Conservation (phyloP, 1,284 basidiomycete genomes). For the Rhodotorula sp. region DNA sequence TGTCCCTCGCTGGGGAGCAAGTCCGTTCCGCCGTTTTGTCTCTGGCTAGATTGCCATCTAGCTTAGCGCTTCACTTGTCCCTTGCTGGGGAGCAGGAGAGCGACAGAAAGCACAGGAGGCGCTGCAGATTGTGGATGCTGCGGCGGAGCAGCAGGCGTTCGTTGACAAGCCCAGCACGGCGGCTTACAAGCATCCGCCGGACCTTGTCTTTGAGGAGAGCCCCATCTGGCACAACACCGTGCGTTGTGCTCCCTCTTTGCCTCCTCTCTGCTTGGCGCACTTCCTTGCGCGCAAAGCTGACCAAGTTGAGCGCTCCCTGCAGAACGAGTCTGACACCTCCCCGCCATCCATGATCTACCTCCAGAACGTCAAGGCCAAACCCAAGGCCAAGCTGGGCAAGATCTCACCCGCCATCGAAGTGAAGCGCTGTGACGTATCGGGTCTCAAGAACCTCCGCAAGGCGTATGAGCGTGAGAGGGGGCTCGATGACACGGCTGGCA, state of each 20-base stretch:
- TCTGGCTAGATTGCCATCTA: no score
- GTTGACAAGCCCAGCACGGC: conserved; percentile 10
- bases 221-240: conserved; percentile 41
- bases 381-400: conserved; percentile 61
- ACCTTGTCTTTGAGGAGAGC: conserved; percentile 37
- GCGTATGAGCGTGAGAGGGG: conserved; percentile 60
- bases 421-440: conserved; percentile 64
- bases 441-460: conserved; percentile 58
- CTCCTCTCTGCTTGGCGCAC: neutral
- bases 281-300: neutral
- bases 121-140: conserved; percentile 16
- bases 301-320: neutral
- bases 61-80: no score
- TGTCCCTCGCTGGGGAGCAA: no score
- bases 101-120: conserved; percentile 5
- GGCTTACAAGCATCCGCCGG: conserved; percentile 34
- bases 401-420: conserved; percentile 60
- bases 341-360: conserved; percentile 26
- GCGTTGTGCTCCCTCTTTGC: conserved; percentile 2
- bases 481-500: conserved; percentile 63
- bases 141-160: conserved; percentile 32
- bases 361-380: conserved; percentile 35
- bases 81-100: no score
- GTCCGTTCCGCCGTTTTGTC: no score
- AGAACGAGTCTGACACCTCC: conserved; percentile 33